These are phyloP conservation scores for Haberlea rhodopensis DNA, from an alignment of 257 asterid genomes.

Conservation along the genomic window DNA sequence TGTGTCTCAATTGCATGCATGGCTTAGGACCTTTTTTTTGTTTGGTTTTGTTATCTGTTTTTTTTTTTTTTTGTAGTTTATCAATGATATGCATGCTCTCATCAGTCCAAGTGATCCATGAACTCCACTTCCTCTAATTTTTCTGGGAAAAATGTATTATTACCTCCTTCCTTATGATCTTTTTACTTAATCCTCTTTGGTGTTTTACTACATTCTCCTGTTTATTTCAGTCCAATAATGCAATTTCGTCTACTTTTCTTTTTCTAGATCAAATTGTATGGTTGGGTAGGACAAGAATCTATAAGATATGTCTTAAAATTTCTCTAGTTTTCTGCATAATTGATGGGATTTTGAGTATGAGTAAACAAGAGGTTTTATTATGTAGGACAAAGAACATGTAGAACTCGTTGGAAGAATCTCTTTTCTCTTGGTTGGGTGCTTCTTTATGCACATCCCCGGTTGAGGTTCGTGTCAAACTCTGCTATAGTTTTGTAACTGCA, in stretches of 20 bases:
- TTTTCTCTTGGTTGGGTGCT: no score
- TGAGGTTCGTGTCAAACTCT: constrained; percentile 49
- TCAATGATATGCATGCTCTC: constrained; percentile 89
- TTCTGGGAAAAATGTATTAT: constrained; percentile 83
- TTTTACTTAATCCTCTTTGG: not conserved
- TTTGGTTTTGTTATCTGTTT: not conserved
- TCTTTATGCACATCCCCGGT: constrained; percentile 71
- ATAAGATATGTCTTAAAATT: no score
- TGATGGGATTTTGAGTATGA: not conserved
- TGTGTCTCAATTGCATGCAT: not conserved
- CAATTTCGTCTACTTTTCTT: constrained; percentile 79
- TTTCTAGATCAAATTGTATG: constrained; percentile 90
- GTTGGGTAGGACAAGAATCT: constrained; percentile 89
- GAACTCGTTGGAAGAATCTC: no score
- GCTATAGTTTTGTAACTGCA: constrained; percentile 6
- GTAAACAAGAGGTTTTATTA: no score
- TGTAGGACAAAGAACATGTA: no score
- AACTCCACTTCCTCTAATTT: constrained; percentile 78
- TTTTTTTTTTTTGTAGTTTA: constrained; percentile 47
- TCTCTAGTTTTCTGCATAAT: constrained; percentile 5
- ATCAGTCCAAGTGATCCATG: constrained; percentile 78
- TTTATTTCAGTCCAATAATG: constrained; percentile 76
- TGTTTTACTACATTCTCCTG: constrained; percentile 15
- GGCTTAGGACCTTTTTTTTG: not conserved
- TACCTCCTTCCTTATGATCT: not conserved